Percentiles rank a stretch among this genome's conserved stretches.
Conservation (phyloP, 768 basidiomycete species). For the Chalciporus sphaerocephalus region DNA sequence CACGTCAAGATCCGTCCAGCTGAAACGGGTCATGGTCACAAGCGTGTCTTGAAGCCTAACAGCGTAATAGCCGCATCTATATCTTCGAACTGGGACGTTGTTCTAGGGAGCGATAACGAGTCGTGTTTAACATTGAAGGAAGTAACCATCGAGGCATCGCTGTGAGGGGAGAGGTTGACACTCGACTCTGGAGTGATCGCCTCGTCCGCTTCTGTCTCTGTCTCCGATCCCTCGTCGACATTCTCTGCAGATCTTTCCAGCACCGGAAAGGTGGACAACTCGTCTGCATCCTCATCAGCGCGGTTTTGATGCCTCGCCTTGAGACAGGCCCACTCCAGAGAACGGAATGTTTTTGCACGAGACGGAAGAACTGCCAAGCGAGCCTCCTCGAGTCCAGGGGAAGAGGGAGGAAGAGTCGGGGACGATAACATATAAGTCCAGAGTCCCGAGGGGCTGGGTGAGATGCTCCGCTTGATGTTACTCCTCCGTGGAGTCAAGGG, state of each 20-base stretch:
- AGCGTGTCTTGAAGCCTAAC: slow-evolving; percentile 30
- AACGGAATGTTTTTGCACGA: slow-evolving; percentile 42
- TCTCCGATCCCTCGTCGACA: slow-evolving; percentile 13
- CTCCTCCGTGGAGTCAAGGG: slow-evolving; percentile 30
- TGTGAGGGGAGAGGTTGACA: slow-evolving; percentile 4
- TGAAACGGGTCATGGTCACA: slow-evolving; percentile 2
- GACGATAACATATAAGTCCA: slow-evolving; percentile 32
- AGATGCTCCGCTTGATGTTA: slow-evolving; percentile 3
- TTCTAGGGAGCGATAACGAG: slow-evolving; percentile 1
- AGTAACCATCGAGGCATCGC: not conserved
- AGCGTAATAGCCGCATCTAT: slow-evolving; percentile 37
- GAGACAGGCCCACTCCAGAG: slow-evolving; percentile 75
- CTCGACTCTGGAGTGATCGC: slow-evolving; percentile 15
- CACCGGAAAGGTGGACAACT: slow-evolving; percentile 6
- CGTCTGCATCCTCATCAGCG: slow-evolving; percentile 21
- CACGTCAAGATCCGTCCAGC: not conserved
- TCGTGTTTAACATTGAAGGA: not conserved
- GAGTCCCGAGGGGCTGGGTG: slow-evolving; percentile 19
- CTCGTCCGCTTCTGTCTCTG: slow-evolving; percentile 12
- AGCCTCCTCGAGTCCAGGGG: slow-evolving; percentile 22
- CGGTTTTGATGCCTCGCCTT: slow-evolving; percentile 33
- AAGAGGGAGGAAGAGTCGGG: slow-evolving; percentile 17
- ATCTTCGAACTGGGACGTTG: slow-evolving; percentile 26
- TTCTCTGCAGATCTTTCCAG: slow-evolving; percentile 3
- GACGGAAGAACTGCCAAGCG: slow-evolving; percentile 25